phyloP scores from a whole-genome alignment of 148 eudicot genomes.

The Simmondsia chinensis region DNA sequence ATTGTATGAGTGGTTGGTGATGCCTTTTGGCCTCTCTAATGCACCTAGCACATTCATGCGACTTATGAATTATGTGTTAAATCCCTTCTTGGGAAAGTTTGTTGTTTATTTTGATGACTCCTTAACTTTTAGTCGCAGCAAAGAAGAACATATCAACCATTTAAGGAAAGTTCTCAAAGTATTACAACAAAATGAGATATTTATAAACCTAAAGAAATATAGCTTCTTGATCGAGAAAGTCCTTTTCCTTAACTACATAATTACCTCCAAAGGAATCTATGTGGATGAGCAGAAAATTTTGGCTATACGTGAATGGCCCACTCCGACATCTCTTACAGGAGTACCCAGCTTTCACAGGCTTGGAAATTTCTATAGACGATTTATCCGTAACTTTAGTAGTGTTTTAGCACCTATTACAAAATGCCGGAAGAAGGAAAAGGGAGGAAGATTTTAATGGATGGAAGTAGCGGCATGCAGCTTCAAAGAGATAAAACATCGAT shows the following conservation, averaged over 20 bases:
- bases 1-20: no score
- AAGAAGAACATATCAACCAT: no score
- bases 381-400: conserved; percentile 1
- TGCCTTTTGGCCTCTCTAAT: no score
- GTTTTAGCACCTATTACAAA: not conserved
- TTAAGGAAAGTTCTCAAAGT: not conserved
- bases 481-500: not conserved
- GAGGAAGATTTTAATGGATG: not conserved
- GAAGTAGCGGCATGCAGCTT: not conserved
- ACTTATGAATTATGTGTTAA: not conserved
- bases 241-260: not conserved
- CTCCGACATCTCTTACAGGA: not conserved
- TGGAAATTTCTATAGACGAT: not conserved
- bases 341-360: conserved; percentile 1
- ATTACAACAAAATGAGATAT: not conserved
- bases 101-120: not conserved
- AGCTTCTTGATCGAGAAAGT: not conserved
- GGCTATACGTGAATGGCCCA: not conserved
- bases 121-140: no score
- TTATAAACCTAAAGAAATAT: not conserved
- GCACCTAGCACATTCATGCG: no score
- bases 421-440: not conserved
- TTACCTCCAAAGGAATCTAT: not conserved
- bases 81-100: not conserved
- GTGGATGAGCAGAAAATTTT: not conserved